Conservation (phyloP, 495 filamentous ascomycete species). For the Aspergillus carlsbadensis region DNA sequence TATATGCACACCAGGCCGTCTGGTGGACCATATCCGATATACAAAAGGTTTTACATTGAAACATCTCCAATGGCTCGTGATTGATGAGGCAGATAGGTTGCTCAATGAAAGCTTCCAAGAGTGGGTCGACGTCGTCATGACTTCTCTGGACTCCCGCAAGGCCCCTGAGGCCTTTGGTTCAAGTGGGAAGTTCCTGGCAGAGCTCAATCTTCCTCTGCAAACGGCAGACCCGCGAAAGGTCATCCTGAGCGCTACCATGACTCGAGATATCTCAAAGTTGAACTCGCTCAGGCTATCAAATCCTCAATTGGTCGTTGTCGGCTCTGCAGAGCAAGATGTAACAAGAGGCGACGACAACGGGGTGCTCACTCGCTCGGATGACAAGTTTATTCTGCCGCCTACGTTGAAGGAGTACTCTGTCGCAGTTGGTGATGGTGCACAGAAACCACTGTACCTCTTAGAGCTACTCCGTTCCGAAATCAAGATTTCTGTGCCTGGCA, state of each 20-base stretch:
- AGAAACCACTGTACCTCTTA: conserved; percentile 83
- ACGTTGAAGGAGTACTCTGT: conserved; percentile 71
- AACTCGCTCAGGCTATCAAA: conserved; percentile 68
- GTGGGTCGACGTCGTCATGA: conserved; percentile 76
- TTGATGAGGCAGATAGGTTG: conserved; percentile 92
- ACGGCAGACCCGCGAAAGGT: conserved; percentile 62
- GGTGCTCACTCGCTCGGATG: conserved; percentile 27
- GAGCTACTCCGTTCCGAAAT: conserved; percentile 39
- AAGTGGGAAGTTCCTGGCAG: conserved; percentile 37
- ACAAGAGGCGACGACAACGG: conserved; percentile 28
- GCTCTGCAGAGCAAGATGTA: conserved; percentile 41
- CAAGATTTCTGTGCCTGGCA: conserved; percentile 22
- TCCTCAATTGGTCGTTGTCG: conserved; percentile 75
- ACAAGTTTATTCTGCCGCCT: conserved; percentile 61
- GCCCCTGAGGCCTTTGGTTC: conserved; percentile 50
- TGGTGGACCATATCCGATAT: conserved; percentile 85
- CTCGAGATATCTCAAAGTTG: conserved; percentile 77
- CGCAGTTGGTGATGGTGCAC: conserved; percentile 67
- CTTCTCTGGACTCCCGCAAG: conserved; percentile 53
- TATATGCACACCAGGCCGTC: conserved; percentile 86
- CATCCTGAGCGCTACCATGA: conserved; percentile 92
- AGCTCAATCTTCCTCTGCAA: conserved; percentile 36
- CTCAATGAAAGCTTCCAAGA: conserved; percentile 91
- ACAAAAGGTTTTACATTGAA: conserved; percentile 77
- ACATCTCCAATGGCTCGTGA: conserved; percentile 78